Conservation (phyloP, 306 rosid genomes). For the Cucumis hystrix region DNA sequence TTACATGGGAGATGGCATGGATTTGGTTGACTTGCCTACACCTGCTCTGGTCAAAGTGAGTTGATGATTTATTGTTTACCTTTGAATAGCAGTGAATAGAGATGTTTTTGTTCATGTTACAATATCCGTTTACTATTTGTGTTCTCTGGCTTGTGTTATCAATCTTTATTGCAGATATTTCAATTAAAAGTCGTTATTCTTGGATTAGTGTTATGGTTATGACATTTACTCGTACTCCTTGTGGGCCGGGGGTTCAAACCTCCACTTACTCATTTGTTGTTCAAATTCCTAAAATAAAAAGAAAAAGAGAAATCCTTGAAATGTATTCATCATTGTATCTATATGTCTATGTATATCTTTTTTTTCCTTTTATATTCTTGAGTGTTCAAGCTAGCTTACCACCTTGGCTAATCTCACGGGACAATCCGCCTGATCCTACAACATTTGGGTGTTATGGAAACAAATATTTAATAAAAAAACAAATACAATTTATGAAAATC, state of each 20-base stretch:
- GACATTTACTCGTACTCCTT: not conserved
- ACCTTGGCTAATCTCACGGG: too few relatives aligned
- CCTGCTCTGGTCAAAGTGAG: conserved; percentile 84
- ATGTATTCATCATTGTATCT: not conserved
- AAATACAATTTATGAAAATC: not conserved
- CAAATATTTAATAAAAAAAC: not conserved
- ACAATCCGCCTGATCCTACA: too few relatives aligned
- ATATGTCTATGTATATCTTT: too few relatives aligned
- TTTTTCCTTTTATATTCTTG: too few relatives aligned
- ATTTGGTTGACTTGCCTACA: conserved; percentile 74
- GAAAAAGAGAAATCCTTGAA: not conserved
- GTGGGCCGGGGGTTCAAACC: not conserved
- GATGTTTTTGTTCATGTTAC: not conserved
- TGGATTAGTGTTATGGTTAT: not conserved
- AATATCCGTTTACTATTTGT: not conserved
- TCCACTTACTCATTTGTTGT: not conserved
- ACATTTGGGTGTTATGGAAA: not conserved
- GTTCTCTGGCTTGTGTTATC: not conserved
- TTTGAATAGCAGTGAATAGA: not conserved
- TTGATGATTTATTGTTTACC: not conserved
- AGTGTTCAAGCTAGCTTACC: too few relatives aligned
- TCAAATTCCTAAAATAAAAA: not conserved
- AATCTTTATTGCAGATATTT: not conserved
- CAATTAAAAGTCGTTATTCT: not conserved
- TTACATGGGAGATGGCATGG: conserved; percentile 84